Percentiles rank a stretch among this genome's conserved stretches.
phyloP scores from a whole-genome alignment of 257 asterid genomes.

The Jasminum sambac region DNA sequence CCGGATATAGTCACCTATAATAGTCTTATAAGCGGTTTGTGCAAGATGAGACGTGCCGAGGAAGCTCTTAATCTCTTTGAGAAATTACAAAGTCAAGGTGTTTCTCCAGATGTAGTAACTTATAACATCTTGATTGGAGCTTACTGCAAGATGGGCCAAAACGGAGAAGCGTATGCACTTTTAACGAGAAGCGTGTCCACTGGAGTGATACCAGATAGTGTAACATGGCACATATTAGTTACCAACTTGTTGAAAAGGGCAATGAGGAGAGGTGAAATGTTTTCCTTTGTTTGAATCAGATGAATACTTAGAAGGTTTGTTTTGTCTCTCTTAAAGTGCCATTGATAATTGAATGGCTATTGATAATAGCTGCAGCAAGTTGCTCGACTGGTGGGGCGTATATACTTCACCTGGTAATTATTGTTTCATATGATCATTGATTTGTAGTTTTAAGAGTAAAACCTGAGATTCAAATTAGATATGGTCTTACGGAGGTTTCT shows the following conservation, averaged over 20 bases:
- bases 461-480: no score
- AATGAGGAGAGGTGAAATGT: constrained; percentile 14
- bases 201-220: constrained; percentile 43
- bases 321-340: no score
- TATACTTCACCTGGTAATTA: no score
- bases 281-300: not conserved
- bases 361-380: no score
- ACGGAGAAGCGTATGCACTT: constrained; percentile 38
- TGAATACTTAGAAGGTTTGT: no score
- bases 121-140: constrained; percentile 41
- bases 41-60: constrained; percentile 35
- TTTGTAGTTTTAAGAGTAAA: no score
- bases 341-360: no score
- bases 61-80: constrained; percentile 45
- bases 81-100: constrained; percentile 35
- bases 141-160: constrained; percentile 37
- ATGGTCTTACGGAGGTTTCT: no score
- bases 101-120: constrained; percentile 42
- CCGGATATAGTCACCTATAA: constrained; percentile 49
- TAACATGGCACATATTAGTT: constrained; percentile 42
- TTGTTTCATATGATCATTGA: no score
- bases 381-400: no score
- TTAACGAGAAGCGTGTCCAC: constrained; percentile 31
- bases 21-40: constrained; percentile 41
- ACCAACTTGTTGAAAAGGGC: constrained; percentile 30